Conservation (phyloP, 208 protist genomes). For the Acanthamoeba rhysodes region DNA sequence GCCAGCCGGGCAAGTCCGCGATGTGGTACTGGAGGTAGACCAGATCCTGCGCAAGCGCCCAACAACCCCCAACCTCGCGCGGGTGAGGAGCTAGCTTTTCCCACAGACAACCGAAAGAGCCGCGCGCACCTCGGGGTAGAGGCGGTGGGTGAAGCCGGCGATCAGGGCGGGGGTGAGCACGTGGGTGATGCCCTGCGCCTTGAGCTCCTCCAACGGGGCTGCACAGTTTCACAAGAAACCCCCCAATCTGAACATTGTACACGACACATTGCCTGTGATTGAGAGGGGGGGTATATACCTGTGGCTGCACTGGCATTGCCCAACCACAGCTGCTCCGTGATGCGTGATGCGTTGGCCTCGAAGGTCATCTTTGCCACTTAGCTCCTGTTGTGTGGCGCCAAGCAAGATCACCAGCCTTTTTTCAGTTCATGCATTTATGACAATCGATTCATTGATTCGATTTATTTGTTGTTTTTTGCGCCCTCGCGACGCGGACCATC, state of each 20-base stretch:
- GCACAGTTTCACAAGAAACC: background rate
- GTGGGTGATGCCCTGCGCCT: slow-evolving; percentile 20
- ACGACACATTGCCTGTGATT: too few species aligned
- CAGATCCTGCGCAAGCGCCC: background rate
- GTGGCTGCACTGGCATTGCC: background rate
- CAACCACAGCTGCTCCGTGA: background rate
- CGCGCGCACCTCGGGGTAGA: background rate
- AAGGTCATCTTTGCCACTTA: background rate
- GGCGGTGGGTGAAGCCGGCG: background rate
- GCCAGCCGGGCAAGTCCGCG: slow-evolving; percentile 16
- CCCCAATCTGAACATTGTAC: too few species aligned
- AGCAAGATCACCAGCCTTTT: too few species aligned
- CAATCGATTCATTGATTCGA: too few species aligned
- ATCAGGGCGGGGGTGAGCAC: slow-evolving; percentile 50
- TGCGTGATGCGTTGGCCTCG: background rate
- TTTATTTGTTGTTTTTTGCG: too few species aligned
- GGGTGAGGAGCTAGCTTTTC: background rate
- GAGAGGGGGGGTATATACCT: background rate
- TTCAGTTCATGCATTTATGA: too few species aligned
- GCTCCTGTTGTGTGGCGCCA: too few species aligned
- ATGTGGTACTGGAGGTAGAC: slow-evolving; percentile 24
- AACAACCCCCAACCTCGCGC: background rate
- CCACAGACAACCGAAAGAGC: background rate
- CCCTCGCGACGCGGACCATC: too few species aligned
- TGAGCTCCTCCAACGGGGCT: slow-evolving; percentile 40